These are phyloP conservation scores for Ceratobasidium sp. DNA, from an alignment of 1,284 basidiomycete genomes.

Conservation along the genomic window DNA sequence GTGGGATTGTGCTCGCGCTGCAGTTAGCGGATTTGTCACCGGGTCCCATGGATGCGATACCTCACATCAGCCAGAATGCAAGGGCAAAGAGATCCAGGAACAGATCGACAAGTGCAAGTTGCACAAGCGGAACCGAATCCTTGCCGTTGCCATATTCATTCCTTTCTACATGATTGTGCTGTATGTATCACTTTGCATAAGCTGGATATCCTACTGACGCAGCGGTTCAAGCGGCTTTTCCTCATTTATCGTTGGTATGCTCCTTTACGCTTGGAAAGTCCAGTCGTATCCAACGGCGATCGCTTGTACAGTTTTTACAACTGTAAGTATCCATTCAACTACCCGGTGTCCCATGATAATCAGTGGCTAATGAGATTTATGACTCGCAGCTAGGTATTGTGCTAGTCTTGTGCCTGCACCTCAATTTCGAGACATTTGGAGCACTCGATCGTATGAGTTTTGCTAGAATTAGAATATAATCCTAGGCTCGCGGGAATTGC, in stretches of 20 bases:
- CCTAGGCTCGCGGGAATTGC: neutral
- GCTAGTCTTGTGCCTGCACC: constrained; percentile 24
- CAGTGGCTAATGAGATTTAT: neutral
- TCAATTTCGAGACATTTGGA: constrained; percentile 35
- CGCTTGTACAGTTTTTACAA: constrained; percentile 8
- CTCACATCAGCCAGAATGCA: too few species aligned
- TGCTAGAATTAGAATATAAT: constrained; percentile 12
- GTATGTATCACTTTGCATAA: neutral
- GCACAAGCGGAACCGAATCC: neutral
- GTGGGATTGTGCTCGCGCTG: constrained; percentile 15
- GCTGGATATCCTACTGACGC: neutral
- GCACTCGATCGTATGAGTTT: constrained; percentile 25
- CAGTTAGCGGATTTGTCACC: neutral
- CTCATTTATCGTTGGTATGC: constrained; percentile 24
- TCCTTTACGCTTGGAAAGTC: constrained; percentile 25
- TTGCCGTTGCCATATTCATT: constrained; percentile 12
- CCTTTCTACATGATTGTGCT: constrained; percentile 12
- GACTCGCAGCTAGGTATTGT: constrained; percentile 5
- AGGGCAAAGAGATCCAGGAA: neutral
- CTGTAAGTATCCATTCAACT: neutral
- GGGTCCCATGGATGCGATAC: too few species aligned
- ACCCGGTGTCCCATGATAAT: neutral
- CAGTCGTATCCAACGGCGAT: constrained; percentile 22
- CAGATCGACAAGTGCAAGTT: neutral
- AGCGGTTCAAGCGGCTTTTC: constrained; percentile 16